Conservation (phyloP, 192 early-diverging fungal genomes). For the Entomortierella parvispora region DNA sequence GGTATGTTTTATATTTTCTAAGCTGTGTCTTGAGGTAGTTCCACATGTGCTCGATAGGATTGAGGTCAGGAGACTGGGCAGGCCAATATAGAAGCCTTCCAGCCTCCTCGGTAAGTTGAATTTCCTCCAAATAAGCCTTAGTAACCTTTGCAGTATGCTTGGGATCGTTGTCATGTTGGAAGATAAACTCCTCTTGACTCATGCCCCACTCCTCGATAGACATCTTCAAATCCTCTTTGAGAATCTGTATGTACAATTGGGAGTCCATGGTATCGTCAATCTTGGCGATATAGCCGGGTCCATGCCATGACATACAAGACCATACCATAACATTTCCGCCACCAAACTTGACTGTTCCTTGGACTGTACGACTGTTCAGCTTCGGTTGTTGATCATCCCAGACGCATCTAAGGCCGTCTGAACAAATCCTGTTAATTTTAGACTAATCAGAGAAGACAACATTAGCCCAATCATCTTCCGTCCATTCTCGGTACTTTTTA, state of each 20-base stretch:
- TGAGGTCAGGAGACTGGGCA: conserved; percentile 17
- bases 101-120: conserved; percentile 5
- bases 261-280: conserved; percentile 27
- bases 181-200: conserved; percentile 13
- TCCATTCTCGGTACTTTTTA: conserved; percentile 31
- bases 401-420: conserved; percentile 11
- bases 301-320: conserved; percentile 22
- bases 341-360: conserved; percentile 34
- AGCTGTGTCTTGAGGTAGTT: too few species aligned
- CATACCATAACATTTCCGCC: conserved; percentile 7
- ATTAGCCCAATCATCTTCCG: conserved; percentile 10
- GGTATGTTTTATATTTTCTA: too few species aligned
- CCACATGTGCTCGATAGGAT: too few species aligned
- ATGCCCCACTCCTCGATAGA: conserved; percentile 25
- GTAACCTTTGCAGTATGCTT: conserved; percentile 42
- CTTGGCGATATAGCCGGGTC: conserved; percentile 14
- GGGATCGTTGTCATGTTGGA: conserved; percentile 54
- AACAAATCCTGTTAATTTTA: conserved; percentile 31
- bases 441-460: conserved; percentile 19
- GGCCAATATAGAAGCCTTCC: conserved; percentile 24
- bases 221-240: conserved; percentile 14
- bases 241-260: conserved; percentile 18
- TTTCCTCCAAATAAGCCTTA: conserved; percentile 13
- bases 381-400: conserved; percentile 13
- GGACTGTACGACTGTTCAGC: background rate